phyloP scores from a whole-genome alignment of 306 rosid species.

The Fragaria ananassa region DNA sequence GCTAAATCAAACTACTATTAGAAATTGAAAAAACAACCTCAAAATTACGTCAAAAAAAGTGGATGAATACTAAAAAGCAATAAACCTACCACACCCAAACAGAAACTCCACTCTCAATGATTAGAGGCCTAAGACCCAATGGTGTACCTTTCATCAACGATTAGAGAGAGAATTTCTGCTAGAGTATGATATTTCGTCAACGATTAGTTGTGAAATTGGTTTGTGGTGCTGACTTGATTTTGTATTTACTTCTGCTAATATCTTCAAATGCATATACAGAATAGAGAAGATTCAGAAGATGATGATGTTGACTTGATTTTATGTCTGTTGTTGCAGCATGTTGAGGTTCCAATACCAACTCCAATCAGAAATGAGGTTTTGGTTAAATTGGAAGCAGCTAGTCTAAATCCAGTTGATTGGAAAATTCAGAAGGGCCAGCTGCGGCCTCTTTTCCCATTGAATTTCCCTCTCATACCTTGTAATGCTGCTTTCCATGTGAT shows the following conservation, averaged over 20 bases:
- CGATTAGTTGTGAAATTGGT: neutral
- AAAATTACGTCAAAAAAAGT: no score
- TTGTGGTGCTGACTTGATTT: neutral
- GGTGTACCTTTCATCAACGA: no score
- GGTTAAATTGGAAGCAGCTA: conserved; percentile 56
- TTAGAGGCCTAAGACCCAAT: no score
- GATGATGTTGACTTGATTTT: neutral
- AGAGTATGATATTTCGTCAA: no score
- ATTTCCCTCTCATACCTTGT: conserved; percentile 64
- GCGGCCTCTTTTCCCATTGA: conserved; percentile 43
- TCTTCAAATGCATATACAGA: neutral
- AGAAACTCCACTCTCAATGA: no score
- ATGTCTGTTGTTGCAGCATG: conserved; percentile 48
- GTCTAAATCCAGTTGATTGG: conserved; percentile 71
- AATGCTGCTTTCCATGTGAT: conserved; percentile 16
- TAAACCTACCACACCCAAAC: no score
- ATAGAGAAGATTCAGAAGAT: neutral
- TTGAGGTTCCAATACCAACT: conserved; percentile 59
- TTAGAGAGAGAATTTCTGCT: no score
- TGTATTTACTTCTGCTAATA: neutral
- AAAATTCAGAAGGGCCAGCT: conserved; percentile 61
- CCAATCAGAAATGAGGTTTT: conserved; percentile 49
- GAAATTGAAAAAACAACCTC: no score
- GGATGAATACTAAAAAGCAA: no score
- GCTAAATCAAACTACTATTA: no score